phyloP scores from a whole-genome alignment of 2,329 filamentous ascomycete genomes.

The Ophiostoma sp. region DNA sequence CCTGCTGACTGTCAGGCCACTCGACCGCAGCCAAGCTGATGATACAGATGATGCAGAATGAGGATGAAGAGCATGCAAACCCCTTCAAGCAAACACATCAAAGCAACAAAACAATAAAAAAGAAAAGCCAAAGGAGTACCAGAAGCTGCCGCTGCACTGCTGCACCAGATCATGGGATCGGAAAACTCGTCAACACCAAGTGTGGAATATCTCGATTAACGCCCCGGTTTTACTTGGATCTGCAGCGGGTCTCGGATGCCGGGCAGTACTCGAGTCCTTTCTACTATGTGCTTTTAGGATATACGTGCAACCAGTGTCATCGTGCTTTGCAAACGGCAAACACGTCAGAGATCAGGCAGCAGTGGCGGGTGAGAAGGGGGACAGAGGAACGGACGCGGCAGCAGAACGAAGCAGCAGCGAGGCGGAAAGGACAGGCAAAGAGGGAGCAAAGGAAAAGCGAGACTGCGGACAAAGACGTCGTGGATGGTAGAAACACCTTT shows the following conservation, averaged over 20 bases:
- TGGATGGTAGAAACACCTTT: not conserved
- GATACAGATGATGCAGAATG: too few relatives aligned
- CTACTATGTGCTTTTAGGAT: not conserved
- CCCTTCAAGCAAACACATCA: not conserved
- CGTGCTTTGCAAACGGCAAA: not conserved
- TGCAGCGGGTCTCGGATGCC: not conserved
- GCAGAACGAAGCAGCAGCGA: not conserved
- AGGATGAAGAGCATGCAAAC: too few relatives aligned
- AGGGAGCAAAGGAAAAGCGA: too few relatives aligned
- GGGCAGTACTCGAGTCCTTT: constrained; percentile 6
- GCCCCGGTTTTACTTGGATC: not conserved
- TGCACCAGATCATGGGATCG: too few relatives aligned
- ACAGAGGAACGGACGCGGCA: not conserved
- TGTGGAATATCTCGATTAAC: too few relatives aligned
- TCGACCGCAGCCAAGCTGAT: too few relatives aligned
- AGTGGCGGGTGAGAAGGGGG: not conserved
- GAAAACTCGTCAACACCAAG: too few relatives aligned
- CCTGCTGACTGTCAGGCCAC: not conserved
- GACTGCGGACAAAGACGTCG: not conserved
- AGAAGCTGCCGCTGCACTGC: not conserved
- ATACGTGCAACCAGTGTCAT: not conserved
- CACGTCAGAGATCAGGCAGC: not conserved
- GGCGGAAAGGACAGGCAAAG: not conserved
- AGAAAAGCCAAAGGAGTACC: not conserved
- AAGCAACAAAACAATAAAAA: not conserved